phyloP scores from a whole-genome alignment of 2,329 filamentous ascomycete genomes.

The Dichotomopilus funicola region DNA sequence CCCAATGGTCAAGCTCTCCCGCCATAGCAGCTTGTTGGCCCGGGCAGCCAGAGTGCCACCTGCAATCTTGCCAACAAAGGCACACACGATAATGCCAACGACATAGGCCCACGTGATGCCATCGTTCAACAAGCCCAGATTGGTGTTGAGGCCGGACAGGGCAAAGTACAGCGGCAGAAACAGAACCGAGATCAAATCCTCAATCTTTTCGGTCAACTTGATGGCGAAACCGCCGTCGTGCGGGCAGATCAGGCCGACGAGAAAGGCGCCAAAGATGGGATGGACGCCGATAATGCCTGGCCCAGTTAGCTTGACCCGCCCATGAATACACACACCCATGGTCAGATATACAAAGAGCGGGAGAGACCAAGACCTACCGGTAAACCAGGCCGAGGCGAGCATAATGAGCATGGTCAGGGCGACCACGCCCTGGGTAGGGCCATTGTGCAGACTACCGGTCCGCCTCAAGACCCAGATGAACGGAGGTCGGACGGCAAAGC shows the following conservation, averaged over 20 bases:
- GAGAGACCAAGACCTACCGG: conserved; percentile 29
- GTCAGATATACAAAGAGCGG: background rate
- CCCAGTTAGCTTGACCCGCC: background rate
- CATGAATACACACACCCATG: background rate
- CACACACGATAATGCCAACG: conserved; percentile 70
- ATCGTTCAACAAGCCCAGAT: conserved; percentile 74
- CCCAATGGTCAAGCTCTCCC: conserved; percentile 83
- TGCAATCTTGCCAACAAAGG: conserved; percentile 77
- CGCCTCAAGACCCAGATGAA: conserved; percentile 69
- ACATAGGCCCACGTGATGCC: conserved; percentile 89
- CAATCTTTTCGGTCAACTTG: conserved; percentile 87
- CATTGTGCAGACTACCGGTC: conserved; percentile 75
- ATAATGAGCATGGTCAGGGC: conserved; percentile 74
- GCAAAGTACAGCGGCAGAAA: conserved; percentile 92
- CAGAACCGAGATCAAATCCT: conserved; percentile 78
- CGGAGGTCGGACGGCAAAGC: conserved; percentile 63
- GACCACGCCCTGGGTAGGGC: conserved; percentile 79
- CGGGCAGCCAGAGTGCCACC: conserved; percentile 76
- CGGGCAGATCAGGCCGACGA: conserved; percentile 82
- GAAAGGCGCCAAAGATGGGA: conserved; percentile 88
- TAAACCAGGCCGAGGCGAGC: conserved; percentile 77
- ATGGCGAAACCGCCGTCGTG: conserved; percentile 87
- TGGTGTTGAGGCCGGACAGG: conserved; percentile 80
- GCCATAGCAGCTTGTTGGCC: conserved; percentile 73
- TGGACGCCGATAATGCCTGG: conserved; percentile 79